phyloP scores from a whole-genome alignment of 139 green algal genomes.

The Ostreobium quekettii region DNA sequence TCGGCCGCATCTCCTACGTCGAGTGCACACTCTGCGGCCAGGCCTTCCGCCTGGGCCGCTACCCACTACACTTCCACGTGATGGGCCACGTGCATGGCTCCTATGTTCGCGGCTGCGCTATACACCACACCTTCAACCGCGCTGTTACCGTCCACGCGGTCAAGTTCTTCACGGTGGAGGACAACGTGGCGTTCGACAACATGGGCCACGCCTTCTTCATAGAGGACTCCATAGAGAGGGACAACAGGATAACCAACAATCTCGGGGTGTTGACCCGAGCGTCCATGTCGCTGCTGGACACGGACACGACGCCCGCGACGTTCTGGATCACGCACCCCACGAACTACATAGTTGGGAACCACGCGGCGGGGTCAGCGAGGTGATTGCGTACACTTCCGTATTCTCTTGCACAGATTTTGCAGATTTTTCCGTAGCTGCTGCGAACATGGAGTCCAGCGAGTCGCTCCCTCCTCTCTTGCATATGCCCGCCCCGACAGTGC shows the following conservation, averaged over 20 bases:
- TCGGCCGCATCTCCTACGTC: conserved; percentile 22
- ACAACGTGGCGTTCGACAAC: conserved; percentile 54
- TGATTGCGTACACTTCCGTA: too few species aligned
- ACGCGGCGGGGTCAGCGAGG: conserved; percentile 4
- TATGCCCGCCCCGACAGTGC: too few species aligned
- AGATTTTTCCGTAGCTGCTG: too few species aligned
- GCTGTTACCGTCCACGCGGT: conserved; percentile 58
- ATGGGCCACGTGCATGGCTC: conserved; percentile 30
- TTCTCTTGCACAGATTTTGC: too few species aligned
- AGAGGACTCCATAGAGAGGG: conserved; percentile 30
- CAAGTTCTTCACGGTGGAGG: conserved; percentile 26
- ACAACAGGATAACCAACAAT: conserved; percentile 48
- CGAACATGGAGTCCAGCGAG: too few species aligned
- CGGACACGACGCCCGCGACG: conserved; percentile 57
- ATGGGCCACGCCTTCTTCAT: conserved; percentile 59
- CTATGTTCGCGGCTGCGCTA: conserved; percentile 39
- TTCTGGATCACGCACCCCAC: conserved; percentile 50
- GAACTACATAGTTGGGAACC: conserved; percentile 16
- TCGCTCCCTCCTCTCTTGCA: too few species aligned
- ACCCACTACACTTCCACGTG: conserved; percentile 71
- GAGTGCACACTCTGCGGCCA: conserved; percentile 23
- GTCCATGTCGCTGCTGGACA: conserved; percentile 48
- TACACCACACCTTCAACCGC: conserved; percentile 56
- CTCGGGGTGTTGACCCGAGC: conserved; percentile 49
- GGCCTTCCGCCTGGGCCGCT: conserved; percentile 38